phyloP scores from a whole-genome alignment of 805 yeast genomes.

The Schwanniomyces vanrijiae region DNA sequence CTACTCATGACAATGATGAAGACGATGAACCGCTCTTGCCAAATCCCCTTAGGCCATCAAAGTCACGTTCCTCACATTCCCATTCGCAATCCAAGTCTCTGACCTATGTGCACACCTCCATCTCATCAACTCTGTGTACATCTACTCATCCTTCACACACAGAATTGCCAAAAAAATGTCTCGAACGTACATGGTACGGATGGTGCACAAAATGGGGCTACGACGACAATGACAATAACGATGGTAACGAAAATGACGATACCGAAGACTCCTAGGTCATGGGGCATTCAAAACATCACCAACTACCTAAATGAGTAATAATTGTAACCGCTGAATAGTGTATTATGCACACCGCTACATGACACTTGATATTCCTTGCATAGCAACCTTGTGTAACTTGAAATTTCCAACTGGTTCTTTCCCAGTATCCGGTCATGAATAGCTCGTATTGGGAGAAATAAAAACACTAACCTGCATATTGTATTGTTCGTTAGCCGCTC shows the following conservation, averaged over 20 bases:
- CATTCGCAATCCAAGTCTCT: not conserved
- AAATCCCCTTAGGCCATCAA: slow-evolving; percentile 33
- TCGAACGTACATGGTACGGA: slow-evolving; percentile 68
- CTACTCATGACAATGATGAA: slow-evolving; percentile 46
- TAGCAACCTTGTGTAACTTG: slow-evolving; percentile 1
- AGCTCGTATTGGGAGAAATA: not conserved
- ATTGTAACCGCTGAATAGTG: not conserved
- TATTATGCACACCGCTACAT: not conserved
- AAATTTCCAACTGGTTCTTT: not conserved
- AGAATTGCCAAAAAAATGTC: slow-evolving; percentile 43
- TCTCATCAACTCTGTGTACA: slow-evolving; percentile 1
- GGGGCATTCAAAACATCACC: not conserved
- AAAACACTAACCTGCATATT: not conserved
- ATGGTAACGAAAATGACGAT: slow-evolving; percentile 8
- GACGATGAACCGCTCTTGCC: slow-evolving; percentile 39
- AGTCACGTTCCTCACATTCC: slow-evolving; percentile 5
- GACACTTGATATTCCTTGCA: not conserved
- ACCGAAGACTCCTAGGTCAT: not conserved
- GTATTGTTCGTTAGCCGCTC: not conserved
- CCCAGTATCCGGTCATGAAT: not conserved
- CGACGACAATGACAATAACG: slow-evolving; percentile 18
- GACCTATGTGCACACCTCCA: not conserved
- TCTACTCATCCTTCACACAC: slow-evolving; percentile 2
- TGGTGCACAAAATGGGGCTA: slow-evolving; percentile 52
- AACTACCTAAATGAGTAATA: not conserved